phyloP scores from a whole-genome alignment of 1,284 basidiomycete species.

The Microbotryum violaceum region DNA sequence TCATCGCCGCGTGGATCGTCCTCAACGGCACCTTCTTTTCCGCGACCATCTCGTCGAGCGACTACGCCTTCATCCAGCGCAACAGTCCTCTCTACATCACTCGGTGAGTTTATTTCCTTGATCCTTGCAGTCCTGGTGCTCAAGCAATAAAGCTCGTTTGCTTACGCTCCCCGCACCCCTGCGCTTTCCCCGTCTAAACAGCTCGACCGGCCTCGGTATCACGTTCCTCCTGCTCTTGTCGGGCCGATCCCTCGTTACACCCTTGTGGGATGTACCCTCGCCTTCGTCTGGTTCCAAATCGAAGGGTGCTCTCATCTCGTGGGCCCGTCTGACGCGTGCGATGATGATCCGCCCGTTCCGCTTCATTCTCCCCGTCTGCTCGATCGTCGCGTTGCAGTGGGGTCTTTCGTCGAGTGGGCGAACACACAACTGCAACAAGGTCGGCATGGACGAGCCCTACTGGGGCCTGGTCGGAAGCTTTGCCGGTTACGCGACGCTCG shows the following conservation, averaged over 20 bases:
- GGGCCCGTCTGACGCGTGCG: conserved; percentile 37
- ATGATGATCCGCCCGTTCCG: conserved; percentile 39
- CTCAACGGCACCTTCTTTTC: conserved; percentile 40
- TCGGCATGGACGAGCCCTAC: conserved; percentile 40
- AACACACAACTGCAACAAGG: conserved; percentile 38
- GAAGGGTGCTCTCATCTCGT: conserved; percentile 35
- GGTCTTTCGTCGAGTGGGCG: conserved; percentile 35
- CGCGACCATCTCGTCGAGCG: conserved; percentile 33
- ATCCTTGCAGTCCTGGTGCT: too few species aligned
- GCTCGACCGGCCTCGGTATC: conserved; percentile 38
- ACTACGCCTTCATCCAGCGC: conserved; percentile 37
- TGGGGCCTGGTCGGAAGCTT: conserved; percentile 37
- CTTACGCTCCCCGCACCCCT: background rate
- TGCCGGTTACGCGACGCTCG: conserved; percentile 37
- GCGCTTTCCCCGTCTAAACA: background rate
- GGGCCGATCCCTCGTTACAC: conserved; percentile 37
- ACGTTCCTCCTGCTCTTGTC: conserved; percentile 36
- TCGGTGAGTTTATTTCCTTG: conserved; percentile 21
- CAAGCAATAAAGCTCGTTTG: background rate
- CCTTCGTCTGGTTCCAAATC: conserved; percentile 22
- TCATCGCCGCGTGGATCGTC: conserved; percentile 38
- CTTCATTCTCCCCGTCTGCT: conserved; percentile 39
- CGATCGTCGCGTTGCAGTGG: conserved; percentile 38
- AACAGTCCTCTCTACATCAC: conserved; percentile 37
- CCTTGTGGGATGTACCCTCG: conserved; percentile 37